Percentiles rank a stretch among this genome's conserved stretches.
Evolutionary conservation across 768 basidiomycete genomes (phyloP).

Genomic region (Calocera cornea): DNA sequence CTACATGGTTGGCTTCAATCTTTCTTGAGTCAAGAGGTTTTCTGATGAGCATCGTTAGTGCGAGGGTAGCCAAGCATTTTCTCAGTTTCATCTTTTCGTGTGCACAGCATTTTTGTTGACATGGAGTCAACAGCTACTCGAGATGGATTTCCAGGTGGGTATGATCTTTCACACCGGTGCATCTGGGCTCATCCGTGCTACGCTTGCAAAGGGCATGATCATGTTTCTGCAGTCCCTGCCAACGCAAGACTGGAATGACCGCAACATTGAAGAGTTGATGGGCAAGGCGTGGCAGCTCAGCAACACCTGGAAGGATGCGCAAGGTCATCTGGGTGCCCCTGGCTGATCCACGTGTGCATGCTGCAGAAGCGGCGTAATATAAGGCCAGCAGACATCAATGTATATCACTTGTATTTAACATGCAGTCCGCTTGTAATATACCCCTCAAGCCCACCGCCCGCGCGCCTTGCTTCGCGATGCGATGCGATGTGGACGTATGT

Average conservation of each 20-base stretch:
- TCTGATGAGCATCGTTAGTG: slow-evolving; percentile 39
- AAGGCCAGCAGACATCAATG: no score
- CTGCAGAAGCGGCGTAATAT: no score
- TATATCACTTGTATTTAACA: no score
- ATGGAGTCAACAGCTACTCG: slow-evolving; percentile 84
- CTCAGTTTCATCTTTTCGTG: slow-evolving; percentile 96
- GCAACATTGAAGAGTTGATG: slow-evolving; percentile 88
- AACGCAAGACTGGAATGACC: slow-evolving; percentile 88
- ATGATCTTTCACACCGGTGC: not conserved
- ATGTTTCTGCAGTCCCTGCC: slow-evolving; percentile 94
- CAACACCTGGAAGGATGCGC: slow-evolving; percentile 85
- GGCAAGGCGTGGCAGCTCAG: slow-evolving; percentile 91
- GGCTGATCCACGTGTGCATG: not conserved
- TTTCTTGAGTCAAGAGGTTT: not conserved
- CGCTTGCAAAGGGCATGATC: slow-evolving; percentile 67
- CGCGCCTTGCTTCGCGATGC: no score
- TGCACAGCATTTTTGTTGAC: slow-evolving; percentile 93
- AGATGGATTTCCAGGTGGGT: slow-evolving; percentile 96
- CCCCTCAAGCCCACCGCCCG: no score
- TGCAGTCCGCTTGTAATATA: no score
- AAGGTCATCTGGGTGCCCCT: slow-evolving; percentile 49
- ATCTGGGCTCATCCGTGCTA: not conserved
- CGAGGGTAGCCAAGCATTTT: slow-evolving; percentile 95
- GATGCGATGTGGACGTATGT: no score
- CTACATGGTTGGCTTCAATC: slow-evolving; percentile 57